A percentile compares a stretch with the other conserved stretches of the same genome.
phyloP scores from a whole-genome alignment of 2,329 filamentous ascomycete species.

The Pseudocercospora cruenta region DNA sequence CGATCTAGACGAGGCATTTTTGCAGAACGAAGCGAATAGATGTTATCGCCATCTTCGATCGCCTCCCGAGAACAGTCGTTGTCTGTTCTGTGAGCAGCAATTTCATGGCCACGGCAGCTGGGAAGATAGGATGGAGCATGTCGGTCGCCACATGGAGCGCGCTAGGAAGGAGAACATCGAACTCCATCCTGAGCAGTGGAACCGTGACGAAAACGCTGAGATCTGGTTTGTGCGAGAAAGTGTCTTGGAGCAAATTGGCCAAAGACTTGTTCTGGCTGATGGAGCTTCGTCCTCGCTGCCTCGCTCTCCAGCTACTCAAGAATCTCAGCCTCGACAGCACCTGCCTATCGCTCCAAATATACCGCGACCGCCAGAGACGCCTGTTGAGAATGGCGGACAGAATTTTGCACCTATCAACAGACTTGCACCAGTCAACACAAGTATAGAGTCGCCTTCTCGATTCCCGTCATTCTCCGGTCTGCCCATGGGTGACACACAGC shows the following conservation, averaged over 20 bases:
- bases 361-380: not conserved
- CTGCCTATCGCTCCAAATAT: not conserved
- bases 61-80: slow-evolving; percentile 63
- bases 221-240: slow-evolving; percentile 1
- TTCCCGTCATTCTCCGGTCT: slow-evolving; percentile 6
- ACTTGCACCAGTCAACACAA: not conserved
- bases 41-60: slow-evolving; percentile 65
- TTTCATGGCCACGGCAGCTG: slow-evolving; percentile 70
- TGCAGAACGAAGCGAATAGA: slow-evolving; percentile 59
- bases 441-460: not conserved
- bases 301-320: not conserved
- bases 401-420: slow-evolving; percentile 2
- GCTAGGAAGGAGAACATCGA: not conserved
- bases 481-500: slow-evolving; percentile 5
- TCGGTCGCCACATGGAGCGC: slow-evolving; percentile 77
- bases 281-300: not conserved
- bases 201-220: not conserved
- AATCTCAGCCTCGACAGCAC: not conserved
- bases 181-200: not conserved
- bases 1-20: slow-evolving; percentile 10
- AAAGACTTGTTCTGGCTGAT: not conserved
- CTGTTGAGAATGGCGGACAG: not conserved
- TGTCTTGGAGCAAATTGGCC: not conserved
- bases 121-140: slow-evolving; percentile 85
- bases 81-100: slow-evolving; percentile 65